These are phyloP conservation scores for Pleomassaria siparia DNA, from an alignment of 2,329 filamentous ascomycete genomes.

Conservation along the genomic window DNA sequence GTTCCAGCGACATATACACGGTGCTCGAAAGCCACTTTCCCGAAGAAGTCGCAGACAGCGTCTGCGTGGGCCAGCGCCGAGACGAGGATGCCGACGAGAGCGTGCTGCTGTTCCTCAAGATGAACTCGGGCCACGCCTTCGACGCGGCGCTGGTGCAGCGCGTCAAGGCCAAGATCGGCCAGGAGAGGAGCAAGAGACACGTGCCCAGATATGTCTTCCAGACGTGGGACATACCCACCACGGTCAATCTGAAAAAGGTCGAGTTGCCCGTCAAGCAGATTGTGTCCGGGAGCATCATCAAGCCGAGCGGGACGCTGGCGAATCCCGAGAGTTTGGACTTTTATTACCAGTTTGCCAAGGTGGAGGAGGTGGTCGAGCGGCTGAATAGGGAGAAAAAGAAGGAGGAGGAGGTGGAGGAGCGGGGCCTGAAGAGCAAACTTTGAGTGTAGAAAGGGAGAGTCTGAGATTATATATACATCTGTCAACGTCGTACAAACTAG, in stretches of 20 bases:
- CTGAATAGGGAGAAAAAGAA: constrained; percentile 14
- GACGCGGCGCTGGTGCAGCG: constrained; percentile 56
- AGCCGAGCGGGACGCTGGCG: constrained; percentile 72
- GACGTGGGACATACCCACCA: constrained; percentile 78
- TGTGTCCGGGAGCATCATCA: constrained; percentile 72
- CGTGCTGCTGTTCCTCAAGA: constrained; percentile 62
- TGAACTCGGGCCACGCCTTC: constrained; percentile 61
- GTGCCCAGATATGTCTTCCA: constrained; percentile 79
- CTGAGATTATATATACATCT: too few species aligned
- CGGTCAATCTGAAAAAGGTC: constrained; percentile 83
- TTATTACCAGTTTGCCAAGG: constrained; percentile 76
- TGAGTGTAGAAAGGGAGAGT: too few species aligned
- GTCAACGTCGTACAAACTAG: too few species aligned
- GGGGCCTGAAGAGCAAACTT: constrained; percentile 27
- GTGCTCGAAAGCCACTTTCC: constrained; percentile 70
- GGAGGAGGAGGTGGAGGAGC: too few species aligned
- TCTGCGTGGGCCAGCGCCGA: constrained; percentile 77
- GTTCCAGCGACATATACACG: constrained; percentile 76
- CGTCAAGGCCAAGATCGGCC: constrained; percentile 66
- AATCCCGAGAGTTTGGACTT: constrained; percentile 76
- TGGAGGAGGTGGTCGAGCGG: constrained; percentile 59
- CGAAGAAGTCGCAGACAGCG: constrained; percentile 65
- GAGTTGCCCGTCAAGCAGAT: constrained; percentile 84
- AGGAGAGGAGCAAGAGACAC: constrained; percentile 70
- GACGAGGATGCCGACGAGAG: constrained; percentile 60